A percentile compares a stretch with the other conserved stretches of the same genome.
Evolutionary conservation across 208 protist species (phyloP).

Genomic region (Novymonas esmeraldas): DNA sequence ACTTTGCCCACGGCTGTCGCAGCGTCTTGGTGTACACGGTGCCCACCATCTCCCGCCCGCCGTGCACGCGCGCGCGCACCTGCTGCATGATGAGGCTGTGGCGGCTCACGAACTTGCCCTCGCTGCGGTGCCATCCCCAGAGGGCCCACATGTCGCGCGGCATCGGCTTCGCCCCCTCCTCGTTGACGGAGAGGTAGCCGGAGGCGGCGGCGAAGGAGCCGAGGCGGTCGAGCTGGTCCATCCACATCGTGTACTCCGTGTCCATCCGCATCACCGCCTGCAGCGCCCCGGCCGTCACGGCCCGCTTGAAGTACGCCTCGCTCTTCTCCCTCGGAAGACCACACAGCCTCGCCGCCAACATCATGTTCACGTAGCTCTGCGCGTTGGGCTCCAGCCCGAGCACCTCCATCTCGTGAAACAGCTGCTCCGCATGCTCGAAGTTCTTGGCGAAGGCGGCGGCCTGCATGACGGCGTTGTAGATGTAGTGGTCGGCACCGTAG

Average conservation of each 20-base stretch:
- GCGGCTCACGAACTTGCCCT: conserved; percentile 85
- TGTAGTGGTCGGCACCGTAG: conserved; percentile 90
- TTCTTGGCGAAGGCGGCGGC: conserved; percentile 84
- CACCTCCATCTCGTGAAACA: conserved; percentile 75
- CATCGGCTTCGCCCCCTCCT: conserved; percentile 85
- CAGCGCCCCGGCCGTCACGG: conserved; percentile 59
- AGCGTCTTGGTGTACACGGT: conserved; percentile 80
- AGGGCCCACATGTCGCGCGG: conserved; percentile 89
- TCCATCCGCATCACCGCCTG: conserved; percentile 83
- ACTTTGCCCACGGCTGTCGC: conserved; percentile 85
- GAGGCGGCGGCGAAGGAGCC: conserved; percentile 79
- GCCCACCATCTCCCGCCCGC: conserved; percentile 70
- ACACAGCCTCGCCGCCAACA: conserved; percentile 74
- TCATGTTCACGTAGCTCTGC: conserved; percentile 93
- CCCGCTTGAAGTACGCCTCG: conserved; percentile 79
- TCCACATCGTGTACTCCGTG: conserved; percentile 92
- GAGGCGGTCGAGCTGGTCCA: conserved; percentile 88
- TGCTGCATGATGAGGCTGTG: conserved; percentile 64
- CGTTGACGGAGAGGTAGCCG: conserved; percentile 81
- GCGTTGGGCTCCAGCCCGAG: conserved; percentile 83
- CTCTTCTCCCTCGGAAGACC: conserved; percentile 59
- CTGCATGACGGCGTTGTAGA: conserved; percentile 94
- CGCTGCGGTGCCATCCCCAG: conserved; percentile 87
- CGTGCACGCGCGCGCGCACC: conserved; percentile 62
- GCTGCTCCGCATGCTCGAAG: conserved; percentile 58